Evolutionary conservation across 2,329 filamentous ascomycete genomes (phyloP).

Genomic region (Sclerotinia minor): DNA sequence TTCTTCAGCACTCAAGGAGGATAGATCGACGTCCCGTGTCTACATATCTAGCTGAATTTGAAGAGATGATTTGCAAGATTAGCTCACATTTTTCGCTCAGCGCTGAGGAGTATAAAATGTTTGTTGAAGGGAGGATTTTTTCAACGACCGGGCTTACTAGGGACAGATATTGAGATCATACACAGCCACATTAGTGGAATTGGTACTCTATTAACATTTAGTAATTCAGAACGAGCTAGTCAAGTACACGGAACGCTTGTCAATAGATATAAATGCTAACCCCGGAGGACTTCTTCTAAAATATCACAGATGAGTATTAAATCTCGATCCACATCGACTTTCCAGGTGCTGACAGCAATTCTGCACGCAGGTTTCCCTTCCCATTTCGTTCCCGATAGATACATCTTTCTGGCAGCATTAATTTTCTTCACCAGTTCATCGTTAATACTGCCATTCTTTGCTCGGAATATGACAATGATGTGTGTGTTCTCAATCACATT

Average conservation of each 20-base stretch:
- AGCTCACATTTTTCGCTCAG: no score
- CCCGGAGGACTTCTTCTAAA: conserved; percentile 44
- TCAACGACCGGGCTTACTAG: neutral
- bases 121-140: neutral
- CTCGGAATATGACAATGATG: conserved; percentile 76
- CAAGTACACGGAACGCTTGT: neutral
- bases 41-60: neutral
- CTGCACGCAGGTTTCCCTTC: conserved; percentile 70
- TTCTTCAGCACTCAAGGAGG: neutral
- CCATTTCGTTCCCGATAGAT: conserved; percentile 82
- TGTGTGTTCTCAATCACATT: conserved; percentile 30
- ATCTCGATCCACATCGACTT: conserved; percentile 68
- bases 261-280: neutral
- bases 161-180: neutral
- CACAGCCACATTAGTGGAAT: neutral
- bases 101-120: no score
- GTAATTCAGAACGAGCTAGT: neutral
- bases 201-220: no score
- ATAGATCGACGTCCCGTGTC: neutral
- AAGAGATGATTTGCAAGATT: no score
- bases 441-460: conserved; percentile 65
- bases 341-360: conserved; percentile 87
- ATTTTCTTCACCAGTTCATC: conserved; percentile 66
- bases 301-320: conserved; percentile 63
- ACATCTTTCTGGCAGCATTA: conserved; percentile 72